Evolutionary conservation across 345 rosid species (phyloP), one percentile per base, ranked within the genome.

Genomic region (Physaria fendleri): DNA sequence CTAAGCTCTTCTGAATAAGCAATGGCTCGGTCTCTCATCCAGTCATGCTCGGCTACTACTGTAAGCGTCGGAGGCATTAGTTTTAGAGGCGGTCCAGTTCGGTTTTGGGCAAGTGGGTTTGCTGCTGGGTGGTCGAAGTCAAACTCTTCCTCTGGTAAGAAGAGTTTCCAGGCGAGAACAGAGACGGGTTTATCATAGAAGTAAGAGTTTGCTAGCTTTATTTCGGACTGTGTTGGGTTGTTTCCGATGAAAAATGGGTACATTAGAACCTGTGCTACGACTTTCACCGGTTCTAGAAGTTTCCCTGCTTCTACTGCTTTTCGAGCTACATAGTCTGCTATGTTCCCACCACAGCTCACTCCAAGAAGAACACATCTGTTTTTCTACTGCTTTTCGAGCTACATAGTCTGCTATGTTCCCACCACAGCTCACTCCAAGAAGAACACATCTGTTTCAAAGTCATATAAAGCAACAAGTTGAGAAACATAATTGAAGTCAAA

Each of bases 1-100:
- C 94, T 74, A 58, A 93, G 82, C 71, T 87, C 94, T 74, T 93
- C 94, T 0, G 91, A 85, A 71, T 89, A 93, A 32, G 90, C 84
- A 62, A 89, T 87, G 74, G 97, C 99, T 39, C 87, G 74, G 57
- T 93, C 99, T 74, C 94, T 83, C 99, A 89, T 93, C 94, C 94
- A 89, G 69, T 89, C 99, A 8, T 83, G 95, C 61, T 93, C 94
- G 2, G 97, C 97, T 25, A 93, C 89, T 64, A 93, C 82, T 18
- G 95, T 89, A 27, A 93, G 83, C 9, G 97, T 93, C 13, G 94
- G 97, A 3, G 95, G 99, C 95, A 87, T 86, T 72, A 74, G 73
- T 71, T 89, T 93, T 49, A 89, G 64, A 29, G 88, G 97, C 1
- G 94, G 97, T 23, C 74, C 83, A 27, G 41, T 41, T 39, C 91